These are phyloP conservation scores for Dentiscutata heterogama DNA, from an alignment of 371 early-diverging fungal species.

Conservation along the genomic window DNA sequence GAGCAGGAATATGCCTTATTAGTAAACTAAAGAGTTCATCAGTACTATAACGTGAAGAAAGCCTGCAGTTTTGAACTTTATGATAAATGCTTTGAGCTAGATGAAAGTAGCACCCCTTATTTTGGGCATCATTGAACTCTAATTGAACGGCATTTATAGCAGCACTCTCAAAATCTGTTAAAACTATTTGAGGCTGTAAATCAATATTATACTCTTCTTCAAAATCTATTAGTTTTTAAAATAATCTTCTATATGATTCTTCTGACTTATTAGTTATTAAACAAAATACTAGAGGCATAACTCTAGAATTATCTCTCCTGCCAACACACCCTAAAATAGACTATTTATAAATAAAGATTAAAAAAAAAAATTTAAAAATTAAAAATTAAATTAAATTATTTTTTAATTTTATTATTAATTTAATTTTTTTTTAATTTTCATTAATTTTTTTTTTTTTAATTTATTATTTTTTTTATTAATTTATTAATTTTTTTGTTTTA, in stretches of 20 bases:
- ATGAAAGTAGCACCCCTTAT: background rate
- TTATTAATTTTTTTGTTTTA: too few species aligned
- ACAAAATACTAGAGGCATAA: conserved; percentile 16
- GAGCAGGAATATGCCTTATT: background rate
- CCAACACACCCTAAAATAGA: conserved; percentile 4
- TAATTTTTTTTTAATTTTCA: too few species aligned
- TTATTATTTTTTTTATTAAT: too few species aligned
- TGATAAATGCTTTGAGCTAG: conserved; percentile 9
- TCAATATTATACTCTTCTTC: conserved; percentile 13
- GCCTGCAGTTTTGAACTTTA: background rate
- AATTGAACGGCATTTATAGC: background rate
- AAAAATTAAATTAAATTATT: too few species aligned
- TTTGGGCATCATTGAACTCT: background rate
- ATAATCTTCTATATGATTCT: conserved; percentile 15
- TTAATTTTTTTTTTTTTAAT: too few species aligned
- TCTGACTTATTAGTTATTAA: conserved; percentile 13
- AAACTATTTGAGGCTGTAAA: background rate
- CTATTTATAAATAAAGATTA: too few species aligned
- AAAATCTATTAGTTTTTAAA: conserved; percentile 16
- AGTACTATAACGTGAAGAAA: background rate
- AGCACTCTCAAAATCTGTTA: conserved; percentile 26
- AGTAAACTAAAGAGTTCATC: background rate
- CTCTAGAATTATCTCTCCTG: background rate
- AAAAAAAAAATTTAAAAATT: too few species aligned
- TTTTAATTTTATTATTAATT: too few species aligned